phyloP scores from a whole-genome alignment of 257 asterid genomes.

The Solanum pinnatisectum region DNA sequence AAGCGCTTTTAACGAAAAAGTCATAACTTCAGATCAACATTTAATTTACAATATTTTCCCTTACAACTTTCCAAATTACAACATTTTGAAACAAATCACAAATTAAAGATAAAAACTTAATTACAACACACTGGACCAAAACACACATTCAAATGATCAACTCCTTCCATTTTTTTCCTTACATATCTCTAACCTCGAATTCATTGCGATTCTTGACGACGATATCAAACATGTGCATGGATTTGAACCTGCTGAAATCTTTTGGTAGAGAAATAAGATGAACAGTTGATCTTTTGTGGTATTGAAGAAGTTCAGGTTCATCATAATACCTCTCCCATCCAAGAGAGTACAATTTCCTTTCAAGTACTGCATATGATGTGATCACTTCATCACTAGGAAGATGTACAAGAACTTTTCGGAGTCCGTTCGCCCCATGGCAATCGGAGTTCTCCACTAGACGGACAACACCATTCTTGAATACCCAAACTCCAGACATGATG shows the following conservation, averaged over 20 bases:
- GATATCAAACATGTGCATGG: conserved; percentile 34
- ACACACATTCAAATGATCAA: background rate
- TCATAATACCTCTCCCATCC: conserved; percentile 49
- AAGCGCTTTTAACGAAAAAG: no score
- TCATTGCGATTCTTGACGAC: conserved; percentile 30
- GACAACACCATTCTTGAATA: conserved; percentile 28
- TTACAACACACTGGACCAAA: background rate
- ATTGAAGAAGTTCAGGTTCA: conserved; percentile 37
- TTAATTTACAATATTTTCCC: background rate
- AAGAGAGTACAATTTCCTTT: conserved; percentile 15
- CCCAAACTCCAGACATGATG: conserved; percentile 43
- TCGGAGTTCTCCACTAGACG: conserved; percentile 31
- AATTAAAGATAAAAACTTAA: background rate
- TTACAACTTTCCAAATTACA: background rate
- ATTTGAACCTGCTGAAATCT: conserved; percentile 32
- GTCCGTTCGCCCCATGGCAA: conserved; percentile 4
- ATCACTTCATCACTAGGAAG: conserved; percentile 19
- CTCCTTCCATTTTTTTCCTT: background rate
- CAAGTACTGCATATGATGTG: conserved; percentile 30
- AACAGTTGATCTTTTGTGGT: conserved; percentile 34
- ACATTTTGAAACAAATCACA: background rate
- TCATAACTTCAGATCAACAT: background rate
- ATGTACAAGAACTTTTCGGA: conserved; percentile 31
- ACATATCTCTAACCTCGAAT: conserved; percentile 29
- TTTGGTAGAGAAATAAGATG: conserved; percentile 43